Conservation (phyloP, 306 rosid genomes). For the Prunus fruticosa region DNA sequence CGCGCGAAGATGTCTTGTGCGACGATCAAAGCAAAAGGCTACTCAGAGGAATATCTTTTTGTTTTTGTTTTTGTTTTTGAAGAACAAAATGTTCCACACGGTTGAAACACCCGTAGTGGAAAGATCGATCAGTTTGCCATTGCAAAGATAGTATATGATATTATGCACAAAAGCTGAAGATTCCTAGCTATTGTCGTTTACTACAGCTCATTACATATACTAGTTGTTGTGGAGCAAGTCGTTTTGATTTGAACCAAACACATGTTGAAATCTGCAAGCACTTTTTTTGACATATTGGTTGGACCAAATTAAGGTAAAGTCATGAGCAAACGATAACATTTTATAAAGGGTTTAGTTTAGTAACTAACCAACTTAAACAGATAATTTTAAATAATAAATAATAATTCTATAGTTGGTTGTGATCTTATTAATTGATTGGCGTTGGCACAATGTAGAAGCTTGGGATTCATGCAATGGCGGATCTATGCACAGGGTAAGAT, state of each 20-base stretch:
- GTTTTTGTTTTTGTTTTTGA: neutral
- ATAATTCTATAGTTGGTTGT: neutral
- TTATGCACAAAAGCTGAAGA: too few species aligned
- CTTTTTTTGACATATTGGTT: too few species aligned
- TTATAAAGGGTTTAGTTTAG: neutral
- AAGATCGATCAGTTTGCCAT: neutral
- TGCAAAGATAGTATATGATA: too few species aligned
- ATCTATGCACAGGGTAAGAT: too few species aligned
- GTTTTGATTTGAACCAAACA: neutral
- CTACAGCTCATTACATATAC: conserved; percentile 1
- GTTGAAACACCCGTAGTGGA: conserved; percentile 22
- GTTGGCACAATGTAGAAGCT: too few species aligned
- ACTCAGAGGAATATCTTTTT: neutral
- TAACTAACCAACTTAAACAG: neutral
- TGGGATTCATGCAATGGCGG: too few species aligned
- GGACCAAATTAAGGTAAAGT: neutral
- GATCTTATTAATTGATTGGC: too few species aligned
- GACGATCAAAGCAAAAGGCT: neutral
- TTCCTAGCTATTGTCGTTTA: neutral
- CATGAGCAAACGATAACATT: neutral
- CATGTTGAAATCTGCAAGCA: too few species aligned
- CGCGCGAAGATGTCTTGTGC: too few species aligned
- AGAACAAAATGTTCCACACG: conserved; percentile 28
- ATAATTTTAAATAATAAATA: neutral
- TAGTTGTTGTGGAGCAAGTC: neutral